Percentiles rank a stretch among this genome's conserved stretches.
phyloP scores from a whole-genome alignment of 768 basidiomycete species.

The Leccinellum albellum region DNA sequence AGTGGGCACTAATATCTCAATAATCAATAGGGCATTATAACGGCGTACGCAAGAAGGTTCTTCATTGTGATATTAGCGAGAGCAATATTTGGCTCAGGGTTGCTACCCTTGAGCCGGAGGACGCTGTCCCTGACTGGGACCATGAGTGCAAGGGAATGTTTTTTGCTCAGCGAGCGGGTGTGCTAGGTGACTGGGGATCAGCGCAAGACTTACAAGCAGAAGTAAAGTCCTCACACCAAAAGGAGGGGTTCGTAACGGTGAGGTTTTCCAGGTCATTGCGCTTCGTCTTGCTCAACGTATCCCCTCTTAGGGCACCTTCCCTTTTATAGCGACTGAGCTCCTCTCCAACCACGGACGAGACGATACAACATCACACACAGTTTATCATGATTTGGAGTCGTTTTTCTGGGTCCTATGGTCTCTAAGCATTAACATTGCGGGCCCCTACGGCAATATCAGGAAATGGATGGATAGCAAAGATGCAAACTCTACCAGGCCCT shows the following conservation, averaged over 20 bases:
- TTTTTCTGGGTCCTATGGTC: background rate
- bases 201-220: background rate
- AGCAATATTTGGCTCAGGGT: background rate
- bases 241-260: background rate
- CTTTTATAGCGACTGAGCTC: background rate
- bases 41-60: background rate
- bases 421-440: background rate
- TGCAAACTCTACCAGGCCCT: too few relatives aligned
- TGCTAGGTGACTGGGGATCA: background rate
- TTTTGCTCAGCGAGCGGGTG: background rate
- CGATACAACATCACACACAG: background rate
- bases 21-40: background rate
- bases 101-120: background rate
- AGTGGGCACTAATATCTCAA: background rate
- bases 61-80: background rate
- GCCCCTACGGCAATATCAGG: background rate
- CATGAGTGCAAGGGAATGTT: too few relatives aligned
- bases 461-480: too few relatives aligned
- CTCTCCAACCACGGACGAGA: background rate
- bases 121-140: background rate
- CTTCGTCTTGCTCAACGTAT: background rate
- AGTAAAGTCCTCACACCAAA: background rate
- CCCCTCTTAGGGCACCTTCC: background rate
- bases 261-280: background rate
- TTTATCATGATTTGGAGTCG: background rate